phyloP scores from a whole-genome alignment of 306 rosid species.

The Medicago truncatula region DNA sequence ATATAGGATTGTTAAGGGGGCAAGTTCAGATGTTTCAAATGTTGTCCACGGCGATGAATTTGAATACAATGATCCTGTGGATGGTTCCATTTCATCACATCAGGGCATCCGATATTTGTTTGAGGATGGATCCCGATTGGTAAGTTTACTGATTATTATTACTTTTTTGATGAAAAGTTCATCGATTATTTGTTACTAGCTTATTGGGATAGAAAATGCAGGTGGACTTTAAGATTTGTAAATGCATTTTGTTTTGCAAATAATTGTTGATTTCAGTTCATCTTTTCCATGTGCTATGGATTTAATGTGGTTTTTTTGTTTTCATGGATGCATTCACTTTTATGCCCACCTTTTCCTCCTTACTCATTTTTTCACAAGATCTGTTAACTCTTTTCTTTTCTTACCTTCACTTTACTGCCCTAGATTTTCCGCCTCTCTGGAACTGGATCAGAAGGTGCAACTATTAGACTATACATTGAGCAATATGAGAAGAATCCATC shows the following conservation, averaged over 20 bases:
- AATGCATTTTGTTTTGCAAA: slow-evolving; percentile 5
- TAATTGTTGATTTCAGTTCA: slow-evolving; percentile 2
- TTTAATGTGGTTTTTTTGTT: slow-evolving; percentile 13
- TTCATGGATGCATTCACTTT: slow-evolving; percentile 15
- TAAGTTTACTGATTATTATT: slow-evolving; percentile 48
- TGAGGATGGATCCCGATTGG: slow-evolving; percentile 99
- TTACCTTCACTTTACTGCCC: slow-evolving; percentile 21
- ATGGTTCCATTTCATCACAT: slow-evolving; percentile 88
- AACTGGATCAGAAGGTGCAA: slow-evolving; percentile 98
- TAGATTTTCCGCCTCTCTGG: slow-evolving; percentile 98
- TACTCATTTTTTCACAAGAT: background rate
- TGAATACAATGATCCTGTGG: slow-evolving; percentile 95
- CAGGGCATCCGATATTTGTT: slow-evolving; percentile 97
- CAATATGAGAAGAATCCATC: slow-evolving; percentile 96
- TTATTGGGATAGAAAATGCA: slow-evolving; percentile 15
- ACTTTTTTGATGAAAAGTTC: slow-evolving; percentile 33
- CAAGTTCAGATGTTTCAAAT: slow-evolving; percentile 71
- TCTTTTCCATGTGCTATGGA: slow-evolving; percentile 24
- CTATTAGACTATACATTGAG: slow-evolving; percentile 94
- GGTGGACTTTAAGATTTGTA: slow-evolving; percentile 25
- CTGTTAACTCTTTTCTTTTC: slow-evolving; percentile 24
- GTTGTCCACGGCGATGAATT: slow-evolving; percentile 87
- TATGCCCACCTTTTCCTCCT: background rate
- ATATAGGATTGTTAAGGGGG: slow-evolving; percentile 73
- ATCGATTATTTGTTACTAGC: slow-evolving; percentile 24